A percentile compares a stretch with the other conserved stretches of the same genome.
phyloP scores from a whole-genome alignment of 2,329 filamentous ascomycete species.

The Penicillium sp. region DNA sequence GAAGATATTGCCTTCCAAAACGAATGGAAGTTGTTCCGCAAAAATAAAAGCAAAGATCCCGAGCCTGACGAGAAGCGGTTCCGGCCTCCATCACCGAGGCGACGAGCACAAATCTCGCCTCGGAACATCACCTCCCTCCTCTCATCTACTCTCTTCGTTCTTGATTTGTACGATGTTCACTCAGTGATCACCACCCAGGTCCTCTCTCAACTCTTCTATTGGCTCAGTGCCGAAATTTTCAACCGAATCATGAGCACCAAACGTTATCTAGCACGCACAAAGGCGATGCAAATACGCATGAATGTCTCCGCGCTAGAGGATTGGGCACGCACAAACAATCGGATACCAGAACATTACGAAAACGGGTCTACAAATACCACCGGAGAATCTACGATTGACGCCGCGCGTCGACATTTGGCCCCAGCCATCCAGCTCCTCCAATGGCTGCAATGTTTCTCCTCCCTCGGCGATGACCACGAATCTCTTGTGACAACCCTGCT shows the following conservation, averaged over 20 bases:
- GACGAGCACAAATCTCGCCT: slow-evolving; percentile 85
- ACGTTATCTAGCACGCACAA: slow-evolving; percentile 90
- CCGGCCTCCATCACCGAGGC: slow-evolving; percentile 88
- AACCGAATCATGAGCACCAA: slow-evolving; percentile 97
- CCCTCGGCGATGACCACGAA: slow-evolving; percentile 84
- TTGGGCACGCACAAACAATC: slow-evolving; percentile 91
- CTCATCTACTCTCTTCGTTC: slow-evolving; percentile 92
- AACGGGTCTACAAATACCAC: slow-evolving; percentile 81
- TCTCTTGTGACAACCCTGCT: slow-evolving; percentile 84
- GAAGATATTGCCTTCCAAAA: slow-evolving; percentile 97
- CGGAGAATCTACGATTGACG: slow-evolving; percentile 83
- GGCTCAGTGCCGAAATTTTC: slow-evolving; percentile 93
- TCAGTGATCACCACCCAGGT: slow-evolving; percentile 94
- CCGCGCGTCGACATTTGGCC: slow-evolving; percentile 77
- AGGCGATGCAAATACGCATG: slow-evolving; percentile 99
- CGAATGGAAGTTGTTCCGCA: slow-evolving; percentile 98
- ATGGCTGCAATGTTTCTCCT: slow-evolving; percentile 98
- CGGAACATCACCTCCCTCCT: slow-evolving; percentile 93
- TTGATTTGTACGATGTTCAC: slow-evolving; percentile 98
- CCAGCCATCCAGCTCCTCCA: slow-evolving; percentile 92
- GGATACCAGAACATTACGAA: slow-evolving; percentile 93
- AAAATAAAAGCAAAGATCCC: slow-evolving; percentile 77
- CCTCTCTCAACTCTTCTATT: slow-evolving; percentile 88
- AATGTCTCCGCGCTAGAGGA: slow-evolving; percentile 94
- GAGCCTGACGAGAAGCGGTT: slow-evolving; percentile 89